These are phyloP conservation scores for Macadamia integrifolia DNA, from an alignment of 164 flowering plant genomes.

Conservation along the genomic window DNA sequence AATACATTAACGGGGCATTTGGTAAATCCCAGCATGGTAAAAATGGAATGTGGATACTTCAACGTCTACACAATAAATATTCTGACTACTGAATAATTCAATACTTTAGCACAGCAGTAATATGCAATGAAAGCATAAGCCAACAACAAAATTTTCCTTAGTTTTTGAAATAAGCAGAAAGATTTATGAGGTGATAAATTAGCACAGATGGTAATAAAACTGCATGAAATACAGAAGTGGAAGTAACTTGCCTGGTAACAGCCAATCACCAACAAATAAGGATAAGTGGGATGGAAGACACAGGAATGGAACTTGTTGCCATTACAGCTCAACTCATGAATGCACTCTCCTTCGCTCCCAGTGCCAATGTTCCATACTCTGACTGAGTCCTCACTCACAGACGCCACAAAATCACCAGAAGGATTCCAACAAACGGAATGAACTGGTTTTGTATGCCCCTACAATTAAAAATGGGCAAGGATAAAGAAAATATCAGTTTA, in stretches of 20 bases:
- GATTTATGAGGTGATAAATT: too few relatives aligned
- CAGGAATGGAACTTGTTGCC: slow-evolving; percentile 60
- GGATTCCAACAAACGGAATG: slow-evolving; percentile 71
- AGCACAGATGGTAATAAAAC: too few relatives aligned
- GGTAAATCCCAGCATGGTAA: too few relatives aligned
- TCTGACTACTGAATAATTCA: too few relatives aligned
- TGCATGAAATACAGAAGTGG: too few relatives aligned
- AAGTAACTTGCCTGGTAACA: slow-evolving; percentile 56
- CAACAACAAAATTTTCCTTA: too few relatives aligned
- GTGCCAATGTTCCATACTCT: slow-evolving; percentile 66
- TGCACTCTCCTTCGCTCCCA: slow-evolving; percentile 45
- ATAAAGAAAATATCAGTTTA: not conserved
- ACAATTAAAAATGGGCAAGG: not conserved
- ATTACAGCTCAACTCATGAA: slow-evolving; percentile 55
- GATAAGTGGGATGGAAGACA: slow-evolving; percentile 63
- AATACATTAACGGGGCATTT: too few relatives aligned
- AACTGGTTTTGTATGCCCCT: slow-evolving; percentile 61
- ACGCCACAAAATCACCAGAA: slow-evolving; percentile 64
- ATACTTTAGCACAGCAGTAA: too few relatives aligned
- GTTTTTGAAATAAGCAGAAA: too few relatives aligned
- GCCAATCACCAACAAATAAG: slow-evolving; percentile 59
- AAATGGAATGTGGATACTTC: too few relatives aligned
- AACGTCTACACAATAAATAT: too few relatives aligned
- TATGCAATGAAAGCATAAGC: too few relatives aligned
- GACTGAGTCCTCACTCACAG: slow-evolving; percentile 67